Percentiles rank a stretch among this genome's conserved stretches.
Evolutionary conservation across 1,139 yeast species (phyloP).

Genomic region (Meyerozyma sp.): DNA sequence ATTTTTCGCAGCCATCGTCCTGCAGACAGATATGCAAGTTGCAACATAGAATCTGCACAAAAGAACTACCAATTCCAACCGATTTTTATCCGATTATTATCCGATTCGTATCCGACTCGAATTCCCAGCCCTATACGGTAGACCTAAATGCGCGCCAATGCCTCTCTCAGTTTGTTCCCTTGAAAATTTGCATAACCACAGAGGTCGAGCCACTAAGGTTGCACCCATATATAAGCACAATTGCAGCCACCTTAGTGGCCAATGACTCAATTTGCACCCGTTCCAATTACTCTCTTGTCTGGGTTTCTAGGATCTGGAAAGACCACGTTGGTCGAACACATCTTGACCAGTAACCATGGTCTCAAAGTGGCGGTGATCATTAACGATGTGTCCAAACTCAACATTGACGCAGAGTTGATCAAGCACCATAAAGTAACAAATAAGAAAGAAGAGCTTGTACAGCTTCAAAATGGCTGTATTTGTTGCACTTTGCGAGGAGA

Average conservation of each 20-base stretch:
- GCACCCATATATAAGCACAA: not conserved
- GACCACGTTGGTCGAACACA: constrained; percentile 39
- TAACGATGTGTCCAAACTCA: constrained; percentile 35
- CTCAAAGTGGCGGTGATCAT: constrained; percentile 38
- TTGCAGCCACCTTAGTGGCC: not conserved
- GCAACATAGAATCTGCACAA: too few relatives aligned
- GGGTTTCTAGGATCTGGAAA: constrained; percentile 44
- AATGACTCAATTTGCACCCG: constrained; percentile 11
- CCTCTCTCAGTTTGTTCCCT: too few relatives aligned
- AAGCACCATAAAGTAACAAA: constrained; percentile 33
- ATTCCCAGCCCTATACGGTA: too few relatives aligned
- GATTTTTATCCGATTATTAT: too few relatives aligned
- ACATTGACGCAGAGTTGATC: constrained; percentile 38
- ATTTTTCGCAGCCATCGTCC: not conserved
- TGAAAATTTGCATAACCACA: not conserved
- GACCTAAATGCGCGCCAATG: too few relatives aligned
- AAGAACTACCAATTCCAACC: too few relatives aligned
- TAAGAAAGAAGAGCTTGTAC: constrained; percentile 37
- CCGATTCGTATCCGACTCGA: too few relatives aligned
- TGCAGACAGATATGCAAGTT: too few relatives aligned
- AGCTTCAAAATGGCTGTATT: constrained; percentile 43
- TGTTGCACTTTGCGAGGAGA: constrained; percentile 46
- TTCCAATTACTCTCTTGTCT: constrained; percentile 38
- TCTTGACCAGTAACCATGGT: constrained; percentile 33
- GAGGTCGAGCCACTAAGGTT: constrained; percentile 1